Base-by-base conservation (phyloP, 805 yeast genomes). In the Kluyveromyces starmeri region DNA sequence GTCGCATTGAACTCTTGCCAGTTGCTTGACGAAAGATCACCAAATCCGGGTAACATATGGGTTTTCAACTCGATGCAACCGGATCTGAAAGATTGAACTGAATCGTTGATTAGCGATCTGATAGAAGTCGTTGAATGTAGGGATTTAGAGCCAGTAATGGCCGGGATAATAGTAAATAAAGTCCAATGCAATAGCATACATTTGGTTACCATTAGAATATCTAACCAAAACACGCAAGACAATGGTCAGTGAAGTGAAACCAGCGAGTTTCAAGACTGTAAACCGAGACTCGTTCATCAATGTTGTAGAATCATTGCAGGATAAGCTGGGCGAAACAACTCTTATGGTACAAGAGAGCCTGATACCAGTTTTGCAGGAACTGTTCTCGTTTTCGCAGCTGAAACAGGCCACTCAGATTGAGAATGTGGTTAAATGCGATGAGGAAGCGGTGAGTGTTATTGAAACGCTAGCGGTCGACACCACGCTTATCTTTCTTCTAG, bases 301-400 rank as follows among this genome's bases (percentile, higher is more conserved):
- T 13, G 34, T 37, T 11, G 26, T 20, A 6, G 25, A 30, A 14
- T n/a, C 16, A 9, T 30, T 30, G 7, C 33, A 30, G 14, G 18
- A 30, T 3, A 8, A 13, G 9, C 14, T 30, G 26, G 22, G 15
- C 20, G 26, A 17, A 12, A 45, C 41, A 19, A 35, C 49, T 15
- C 25, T 56, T 13, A 44, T 53, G 20, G 45, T 53, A 15, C 53
- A 52, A 37, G 45, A 45, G 4, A 39, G 38, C 6, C 20, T 52
- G 7, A 27, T 55, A 19, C 39, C 50, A 2, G 27, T 38, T 8
- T 17, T 56, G 15, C 51, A 53, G 32, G 37, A 32, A 4, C 27
- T 56, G 7, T 27, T 54, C 20, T 46, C 52, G 3, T 56, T 55
- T 24, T 44, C 51, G 13, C 48, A 50, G 27, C 37, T 56, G 36